These are phyloP conservation scores for Vinca major DNA, from an alignment of 305 asterid species.

Conservation along the genomic window DNA sequence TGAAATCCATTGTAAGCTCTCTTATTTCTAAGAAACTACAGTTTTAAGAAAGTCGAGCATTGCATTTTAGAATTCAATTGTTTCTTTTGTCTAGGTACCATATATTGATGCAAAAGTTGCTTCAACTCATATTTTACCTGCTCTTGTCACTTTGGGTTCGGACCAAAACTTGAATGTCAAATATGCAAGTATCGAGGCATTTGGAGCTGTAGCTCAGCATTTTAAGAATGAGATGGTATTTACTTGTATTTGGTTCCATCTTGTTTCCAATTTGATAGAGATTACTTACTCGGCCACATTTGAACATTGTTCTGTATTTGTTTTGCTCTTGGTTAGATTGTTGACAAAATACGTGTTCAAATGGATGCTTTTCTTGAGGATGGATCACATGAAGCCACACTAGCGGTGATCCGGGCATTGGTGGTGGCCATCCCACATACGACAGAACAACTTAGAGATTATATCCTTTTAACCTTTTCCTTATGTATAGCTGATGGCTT, in stretches of 20 bases:
- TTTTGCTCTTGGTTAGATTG: conserved; percentile 35
- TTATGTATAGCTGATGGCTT: conserved; percentile 12
- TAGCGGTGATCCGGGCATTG: conserved; percentile 88
- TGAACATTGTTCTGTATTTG: conserved; percentile 18
- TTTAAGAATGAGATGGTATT: conserved; percentile 77
- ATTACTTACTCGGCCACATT: conserved; percentile 24
- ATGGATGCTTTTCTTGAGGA: conserved; percentile 99
- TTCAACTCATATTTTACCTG: conserved; percentile 87
- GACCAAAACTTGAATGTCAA: conserved; percentile 89
- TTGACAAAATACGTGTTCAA: conserved; percentile 94
- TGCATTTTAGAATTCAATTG: conserved; percentile 11
- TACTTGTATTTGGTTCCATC: conserved; percentile 12
- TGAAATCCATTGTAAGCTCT: conserved; percentile 79
- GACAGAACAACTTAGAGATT: conserved; percentile 77
- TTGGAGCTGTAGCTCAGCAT: conserved; percentile 96
- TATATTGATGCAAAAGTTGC: conserved; percentile 78
- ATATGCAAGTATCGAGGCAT: conserved; percentile 90
- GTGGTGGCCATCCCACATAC: conserved; percentile 92
- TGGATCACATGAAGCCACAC: conserved; percentile 94
- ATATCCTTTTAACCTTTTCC: conserved; percentile 57
- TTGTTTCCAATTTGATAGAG: conserved; percentile 11
- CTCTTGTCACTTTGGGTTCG: conserved; percentile 95
- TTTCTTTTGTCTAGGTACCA: conserved; percentile 54
- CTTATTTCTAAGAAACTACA: conserved; percentile 12
- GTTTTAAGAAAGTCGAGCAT: conserved; percentile 8